Conservation (phyloP, 1,284 basidiomycete genomes). For the Filobasidium uniguttulatum region DNA sequence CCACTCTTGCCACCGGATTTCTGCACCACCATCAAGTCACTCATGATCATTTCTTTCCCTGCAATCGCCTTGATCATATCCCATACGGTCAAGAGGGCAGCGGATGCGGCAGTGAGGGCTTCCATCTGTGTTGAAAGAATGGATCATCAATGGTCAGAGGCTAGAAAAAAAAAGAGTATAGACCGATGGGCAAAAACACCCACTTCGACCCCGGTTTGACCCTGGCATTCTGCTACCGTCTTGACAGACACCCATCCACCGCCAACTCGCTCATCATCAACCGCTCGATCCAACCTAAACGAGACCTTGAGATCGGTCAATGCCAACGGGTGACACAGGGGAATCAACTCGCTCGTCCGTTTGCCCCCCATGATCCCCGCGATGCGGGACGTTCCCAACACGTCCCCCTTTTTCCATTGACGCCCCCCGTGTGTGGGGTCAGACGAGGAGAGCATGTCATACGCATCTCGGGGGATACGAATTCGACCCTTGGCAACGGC, state of each 20-base stretch:
- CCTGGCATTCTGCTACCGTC: slow-evolving; percentile 57
- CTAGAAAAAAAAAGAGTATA: too few relatives aligned
- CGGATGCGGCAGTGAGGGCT: slow-evolving; percentile 66
- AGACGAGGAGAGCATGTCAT: slow-evolving; percentile 43
- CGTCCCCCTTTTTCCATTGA: slow-evolving; percentile 52
- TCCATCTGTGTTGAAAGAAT: slow-evolving; percentile 52
- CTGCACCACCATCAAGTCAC: slow-evolving; percentile 48
- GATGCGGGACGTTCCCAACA: slow-evolving; percentile 61
- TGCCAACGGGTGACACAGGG: slow-evolving; percentile 66
- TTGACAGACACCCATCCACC: slow-evolving; percentile 49
- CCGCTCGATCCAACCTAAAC: slow-evolving; percentile 43
- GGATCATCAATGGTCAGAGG: not conserved
- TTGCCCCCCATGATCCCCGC: slow-evolving; percentile 80
- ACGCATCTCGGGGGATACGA: slow-evolving; percentile 51
- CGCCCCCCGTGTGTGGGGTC: slow-evolving; percentile 35
- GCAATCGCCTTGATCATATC: slow-evolving; percentile 84
- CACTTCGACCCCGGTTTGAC: slow-evolving; percentile 66
- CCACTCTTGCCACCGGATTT: slow-evolving; percentile 66
- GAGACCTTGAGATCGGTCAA: slow-evolving; percentile 55
- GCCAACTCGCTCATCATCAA: slow-evolving; percentile 14
- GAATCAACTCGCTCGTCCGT: slow-evolving; percentile 64
- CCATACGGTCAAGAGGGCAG: slow-evolving; percentile 72
- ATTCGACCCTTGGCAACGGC: slow-evolving; percentile 71
- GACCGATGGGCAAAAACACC: not conserved
- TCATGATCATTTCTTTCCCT: slow-evolving; percentile 57